Base-by-base conservation (phyloP, 441 rosid species). In the Kokia cookei region DNA sequence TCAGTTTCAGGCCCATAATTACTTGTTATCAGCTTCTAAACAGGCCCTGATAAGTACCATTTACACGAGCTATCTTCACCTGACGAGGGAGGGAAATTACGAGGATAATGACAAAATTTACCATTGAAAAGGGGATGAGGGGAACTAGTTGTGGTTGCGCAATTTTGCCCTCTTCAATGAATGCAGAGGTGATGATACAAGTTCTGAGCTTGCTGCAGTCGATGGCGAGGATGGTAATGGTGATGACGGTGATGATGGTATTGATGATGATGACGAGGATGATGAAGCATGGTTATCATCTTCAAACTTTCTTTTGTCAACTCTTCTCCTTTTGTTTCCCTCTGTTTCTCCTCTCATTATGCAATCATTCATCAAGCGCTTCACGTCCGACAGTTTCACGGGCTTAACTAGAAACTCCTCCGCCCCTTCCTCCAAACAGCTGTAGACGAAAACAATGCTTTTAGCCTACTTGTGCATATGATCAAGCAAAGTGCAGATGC, bases 351-450 rank as follows among this genome's bases (percentile, higher is more conserved):
- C 85, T 69, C 76, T 85, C 74, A 81, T 79, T 54, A 91, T 37
- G 75, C 75, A 87, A 73, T 91, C 89, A 77, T 81, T 93, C 64
- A 93, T 93, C 64, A 93, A 71, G 65, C 97, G 78, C 80, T 73
- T 81, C 29, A 93, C 97, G 67, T 93, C 98, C 11, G 95, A 79
- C 12, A 87, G 78, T 83, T 90, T 91, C 65, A 93, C 93, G 0
- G 98, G 98, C 82, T 93, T 93, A 59, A 93, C 71, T 26, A 93
- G 71, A 75, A 80, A 93, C 53, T 93, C 97, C 81, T 90, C 92
- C 59, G 98, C 97, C 1, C 97, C 98, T 87, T 91, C 93, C 75
- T 91, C 98, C 75, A 93, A 85, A 78, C 98, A 93, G 71, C 97
- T 93, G 85, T 27, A n/a, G 11, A 22, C 12, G 54, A 40, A 12